phyloP scores from a whole-genome alignment of 225 moss, liverwort and hornwort species.

The Sphagnum tenellum region DNA sequence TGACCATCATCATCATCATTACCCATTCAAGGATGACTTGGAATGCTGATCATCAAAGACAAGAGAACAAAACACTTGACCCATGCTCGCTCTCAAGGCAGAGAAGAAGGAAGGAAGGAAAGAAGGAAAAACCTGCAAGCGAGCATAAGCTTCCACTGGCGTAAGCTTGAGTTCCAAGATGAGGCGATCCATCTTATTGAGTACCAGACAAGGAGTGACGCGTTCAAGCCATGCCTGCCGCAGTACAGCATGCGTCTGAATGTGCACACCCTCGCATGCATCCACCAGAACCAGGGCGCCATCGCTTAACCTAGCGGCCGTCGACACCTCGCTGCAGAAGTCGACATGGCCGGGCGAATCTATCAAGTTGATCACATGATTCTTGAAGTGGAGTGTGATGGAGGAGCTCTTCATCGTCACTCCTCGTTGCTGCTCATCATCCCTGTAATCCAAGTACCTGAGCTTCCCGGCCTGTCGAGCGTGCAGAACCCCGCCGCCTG shows the following conservation, averaged over 20 bases:
- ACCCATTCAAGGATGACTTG: too few relatives aligned
- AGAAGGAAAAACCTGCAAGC: constrained; percentile 63
- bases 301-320: constrained; percentile 87
- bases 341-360: constrained; percentile 98
- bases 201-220: constrained; percentile 78
- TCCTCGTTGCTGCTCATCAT: constrained; percentile 92
- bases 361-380: constrained; percentile 72
- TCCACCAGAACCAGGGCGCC: constrained; percentile 91
- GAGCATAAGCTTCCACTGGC: constrained; percentile 86
- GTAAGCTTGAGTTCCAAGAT: constrained; percentile 92
- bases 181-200: constrained; percentile 89
- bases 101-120: too few relatives aligned
- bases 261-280: constrained; percentile 92
- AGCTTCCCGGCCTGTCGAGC: constrained; percentile 85
- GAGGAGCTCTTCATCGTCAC: constrained; percentile 99
- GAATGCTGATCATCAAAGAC: too few relatives aligned
- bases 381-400: constrained; percentile 53
- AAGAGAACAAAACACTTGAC: too few relatives aligned
- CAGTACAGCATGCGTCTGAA: constrained; percentile 94
- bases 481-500: constrained; percentile 86
- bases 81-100: too few relatives aligned
- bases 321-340: constrained; percentile 94
- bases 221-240: constrained; percentile 98
- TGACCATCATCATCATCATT: too few relatives aligned
- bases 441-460: constrained; percentile 81